Conservation (phyloP, 257 asterid species). For the Echites panduratus region DNA sequence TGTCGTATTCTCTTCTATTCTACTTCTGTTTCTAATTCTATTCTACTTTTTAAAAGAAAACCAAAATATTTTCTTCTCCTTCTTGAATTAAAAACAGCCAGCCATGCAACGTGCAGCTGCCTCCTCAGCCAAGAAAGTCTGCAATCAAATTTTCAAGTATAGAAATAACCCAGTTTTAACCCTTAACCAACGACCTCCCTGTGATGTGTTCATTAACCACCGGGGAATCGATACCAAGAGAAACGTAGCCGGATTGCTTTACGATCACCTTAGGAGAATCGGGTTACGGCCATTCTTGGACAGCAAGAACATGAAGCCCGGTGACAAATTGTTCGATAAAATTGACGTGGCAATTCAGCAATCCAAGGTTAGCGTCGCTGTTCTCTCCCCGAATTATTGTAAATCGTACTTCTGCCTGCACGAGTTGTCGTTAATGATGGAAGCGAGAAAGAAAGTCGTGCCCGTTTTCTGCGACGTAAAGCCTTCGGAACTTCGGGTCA, state of each 20-base stretch:
- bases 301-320: conserved; percentile 84
- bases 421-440: conserved; percentile 62
- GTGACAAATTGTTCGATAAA: conserved; percentile 63
- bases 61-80: not conserved
- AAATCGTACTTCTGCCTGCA: conserved; percentile 70
- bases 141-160: conserved; percentile 22
- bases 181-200: conserved; percentile 5
- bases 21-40: too few relatives aligned
- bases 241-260: conserved; percentile 67
- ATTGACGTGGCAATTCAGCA: conserved; percentile 48
- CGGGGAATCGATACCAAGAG: conserved; percentile 73
- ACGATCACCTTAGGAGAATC: conserved; percentile 42
- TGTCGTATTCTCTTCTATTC: not conserved
- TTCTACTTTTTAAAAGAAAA: too few relatives aligned
- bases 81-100: not conserved
- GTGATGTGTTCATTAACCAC: conserved; percentile 81
- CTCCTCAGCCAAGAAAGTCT: conserved; percentile 28
- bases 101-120: conserved; percentile 50
- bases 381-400: conserved; percentile 71
- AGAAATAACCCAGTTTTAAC: conserved; percentile 1
- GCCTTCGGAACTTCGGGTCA: conserved; percentile 68
- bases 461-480: conserved; percentile 70
- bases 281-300: conserved; percentile 59
- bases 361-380: conserved; percentile 64
- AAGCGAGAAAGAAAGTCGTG: conserved; percentile 42